A percentile compares a stretch with the other conserved stretches of the same genome.
These are phyloP conservation scores for Bryopsis sp. DNA, from an alignment of 139 green algal genomes.

Conservation along the genomic window DNA sequence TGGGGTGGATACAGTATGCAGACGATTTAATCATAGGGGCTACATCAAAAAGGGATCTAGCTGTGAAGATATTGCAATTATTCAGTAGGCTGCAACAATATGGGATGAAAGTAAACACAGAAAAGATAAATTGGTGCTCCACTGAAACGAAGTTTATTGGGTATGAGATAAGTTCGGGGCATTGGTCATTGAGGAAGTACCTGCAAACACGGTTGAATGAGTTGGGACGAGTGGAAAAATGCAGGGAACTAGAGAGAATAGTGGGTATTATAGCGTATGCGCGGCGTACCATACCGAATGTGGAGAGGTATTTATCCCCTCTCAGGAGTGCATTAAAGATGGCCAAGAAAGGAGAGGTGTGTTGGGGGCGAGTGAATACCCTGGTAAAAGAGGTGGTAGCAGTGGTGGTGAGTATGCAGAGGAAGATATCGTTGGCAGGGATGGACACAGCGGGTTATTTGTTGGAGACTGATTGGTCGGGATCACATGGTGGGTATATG, in stretches of 20 bases:
- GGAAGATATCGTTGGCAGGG: background rate
- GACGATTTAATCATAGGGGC: background rate
- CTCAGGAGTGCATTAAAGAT: too few species aligned
- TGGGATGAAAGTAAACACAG: background rate
- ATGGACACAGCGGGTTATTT: background rate
- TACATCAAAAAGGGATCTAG: background rate
- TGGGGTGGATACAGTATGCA: background rate
- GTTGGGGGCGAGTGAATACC: background rate
- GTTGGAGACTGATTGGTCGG: constrained; percentile 15
- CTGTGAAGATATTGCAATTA: background rate
- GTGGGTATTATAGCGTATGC: background rate
- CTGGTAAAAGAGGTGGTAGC: background rate
- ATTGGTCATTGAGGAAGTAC: background rate
- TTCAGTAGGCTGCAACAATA: background rate
- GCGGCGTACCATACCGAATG: too few species aligned
- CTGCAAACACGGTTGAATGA: background rate
- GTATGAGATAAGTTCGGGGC: background rate
- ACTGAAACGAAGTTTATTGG: background rate
- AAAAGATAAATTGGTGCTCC: background rate
- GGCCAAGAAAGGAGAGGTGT: too few species aligned
- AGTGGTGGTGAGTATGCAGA: background rate
- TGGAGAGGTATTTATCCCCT: too few species aligned
- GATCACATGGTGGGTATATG: background rate
- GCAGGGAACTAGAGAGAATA: background rate
- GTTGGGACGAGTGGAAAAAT: background rate